Conservation (phyloP, 2,329 filamentous ascomycete genomes). For the Huntiella savannae region DNA sequence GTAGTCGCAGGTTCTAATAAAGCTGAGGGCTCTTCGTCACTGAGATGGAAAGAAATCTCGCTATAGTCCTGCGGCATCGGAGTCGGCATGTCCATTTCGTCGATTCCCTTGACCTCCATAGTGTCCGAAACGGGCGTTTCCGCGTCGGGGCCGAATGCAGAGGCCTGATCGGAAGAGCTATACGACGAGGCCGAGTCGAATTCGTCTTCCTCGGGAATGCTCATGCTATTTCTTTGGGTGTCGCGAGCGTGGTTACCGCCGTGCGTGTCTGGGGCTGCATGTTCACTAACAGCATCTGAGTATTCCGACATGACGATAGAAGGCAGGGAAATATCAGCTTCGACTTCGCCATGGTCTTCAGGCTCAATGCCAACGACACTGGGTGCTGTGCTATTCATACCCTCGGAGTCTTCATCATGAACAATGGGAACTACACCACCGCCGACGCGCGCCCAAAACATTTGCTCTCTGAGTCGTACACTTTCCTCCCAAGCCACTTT, state of each 20-base stretch:
- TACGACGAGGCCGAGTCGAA: constrained; percentile 1
- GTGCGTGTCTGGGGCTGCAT: not conserved
- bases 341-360: not conserved
- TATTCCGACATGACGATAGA: constrained; percentile 7
- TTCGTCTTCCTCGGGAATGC: not conserved
- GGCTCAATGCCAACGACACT: constrained; percentile 15
- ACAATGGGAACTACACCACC: constrained; percentile 64
- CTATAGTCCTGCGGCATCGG: constrained; percentile 8
- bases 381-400: constrained; percentile 17
- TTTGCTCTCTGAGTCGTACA: constrained; percentile 70
- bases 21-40: not conserved
- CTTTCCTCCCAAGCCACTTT: constrained; percentile 89
- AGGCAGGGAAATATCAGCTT: constrained; percentile 14
- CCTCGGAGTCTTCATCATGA: not conserved
- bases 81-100: constrained; percentile 4
- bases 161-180: constrained; percentile 4
- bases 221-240: not conserved
- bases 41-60: constrained; percentile 8
- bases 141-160: constrained; percentile 5
- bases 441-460: constrained; percentile 92
- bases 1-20: too few species aligned
- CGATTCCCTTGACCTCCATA: not conserved
- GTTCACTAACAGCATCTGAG: not conserved
- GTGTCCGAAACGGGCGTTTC: constrained; percentile 6
- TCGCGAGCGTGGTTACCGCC: not conserved